phyloP scores from a whole-genome alignment of 169 alveolate species.

The Cryptosporidium muris region DNA sequence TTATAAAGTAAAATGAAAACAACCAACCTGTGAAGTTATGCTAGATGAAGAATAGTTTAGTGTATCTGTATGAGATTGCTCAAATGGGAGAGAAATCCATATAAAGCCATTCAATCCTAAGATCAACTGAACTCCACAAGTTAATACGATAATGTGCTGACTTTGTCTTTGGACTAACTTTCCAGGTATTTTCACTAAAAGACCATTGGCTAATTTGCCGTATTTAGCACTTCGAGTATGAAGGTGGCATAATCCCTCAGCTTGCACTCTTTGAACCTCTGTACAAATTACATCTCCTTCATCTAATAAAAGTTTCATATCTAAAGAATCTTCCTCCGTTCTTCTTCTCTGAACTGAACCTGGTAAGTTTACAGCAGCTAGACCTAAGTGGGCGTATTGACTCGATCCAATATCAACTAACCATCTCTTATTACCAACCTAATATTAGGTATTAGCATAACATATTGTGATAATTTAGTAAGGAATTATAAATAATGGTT shows the following conservation, averaged over 20 bases:
- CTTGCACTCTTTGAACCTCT: constrained; percentile 88
- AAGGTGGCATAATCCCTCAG: constrained; percentile 84
- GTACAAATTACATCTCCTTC: constrained; percentile 90
- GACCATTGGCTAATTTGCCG: constrained; percentile 89
- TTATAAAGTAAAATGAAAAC: too few species aligned
- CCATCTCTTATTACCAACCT: constrained; percentile 81
- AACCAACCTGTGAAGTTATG: constrained; percentile 20
- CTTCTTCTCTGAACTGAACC: constrained; percentile 88
- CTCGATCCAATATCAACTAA: constrained; percentile 89
- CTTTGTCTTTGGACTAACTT: constrained; percentile 85
- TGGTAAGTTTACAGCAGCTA: constrained; percentile 89
- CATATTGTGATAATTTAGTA: not conserved
- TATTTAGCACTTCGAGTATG: constrained; percentile 91
- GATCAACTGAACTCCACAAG: constrained; percentile 83
- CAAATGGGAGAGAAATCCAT: constrained; percentile 79
- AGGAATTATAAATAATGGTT: too few species aligned
- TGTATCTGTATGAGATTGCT: constrained; percentile 71
- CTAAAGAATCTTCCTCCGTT: constrained; percentile 88
- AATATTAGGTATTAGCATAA: not conserved
- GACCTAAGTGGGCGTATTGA: constrained; percentile 85
- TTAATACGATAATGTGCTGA: constrained; percentile 86
- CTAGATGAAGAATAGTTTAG: constrained; percentile 48
- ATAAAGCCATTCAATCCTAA: constrained; percentile 89
- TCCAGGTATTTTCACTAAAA: constrained; percentile 85
- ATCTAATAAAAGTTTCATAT: constrained; percentile 88